Conservation (phyloP, 1,284 basidiomycete genomes). For the Peniophora sp. region DNA sequence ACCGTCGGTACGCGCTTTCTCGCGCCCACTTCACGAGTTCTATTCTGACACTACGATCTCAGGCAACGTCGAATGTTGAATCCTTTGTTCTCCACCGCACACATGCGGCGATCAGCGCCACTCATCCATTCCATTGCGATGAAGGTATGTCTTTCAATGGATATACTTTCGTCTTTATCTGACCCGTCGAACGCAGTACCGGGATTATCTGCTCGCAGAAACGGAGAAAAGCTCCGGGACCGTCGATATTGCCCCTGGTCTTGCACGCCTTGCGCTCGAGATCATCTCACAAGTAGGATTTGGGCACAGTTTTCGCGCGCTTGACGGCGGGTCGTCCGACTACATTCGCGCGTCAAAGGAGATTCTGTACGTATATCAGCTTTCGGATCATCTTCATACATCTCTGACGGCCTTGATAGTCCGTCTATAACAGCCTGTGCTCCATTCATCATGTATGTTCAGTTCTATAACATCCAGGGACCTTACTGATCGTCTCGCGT, state of each 20-base stretch:
- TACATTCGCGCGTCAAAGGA: conserved; percentile 34
- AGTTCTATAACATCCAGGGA: no score
- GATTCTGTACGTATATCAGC: conserved; percentile 28
- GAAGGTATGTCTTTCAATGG: conserved; percentile 18
- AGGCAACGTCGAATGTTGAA: conserved; percentile 41
- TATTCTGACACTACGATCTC: no score
- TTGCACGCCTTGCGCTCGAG: conserved; percentile 42
- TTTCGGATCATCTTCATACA: background rate
- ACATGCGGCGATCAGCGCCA: conserved; percentile 37
- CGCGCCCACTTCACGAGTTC: no score
- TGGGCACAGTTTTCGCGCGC: conserved; percentile 44
- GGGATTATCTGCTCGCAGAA: no score
- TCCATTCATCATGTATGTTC: background rate
- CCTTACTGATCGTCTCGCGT: no score
- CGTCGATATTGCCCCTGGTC: background rate
- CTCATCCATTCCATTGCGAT: conserved; percentile 39
- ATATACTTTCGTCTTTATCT: no score
- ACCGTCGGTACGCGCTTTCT: no score
- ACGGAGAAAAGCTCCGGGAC: no score
- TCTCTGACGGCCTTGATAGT: background rate
- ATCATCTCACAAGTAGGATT: conserved; percentile 39
- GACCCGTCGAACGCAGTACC: no score
- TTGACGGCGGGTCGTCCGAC: conserved; percentile 33
- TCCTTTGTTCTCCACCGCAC: conserved; percentile 38
- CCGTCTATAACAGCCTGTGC: background rate